A percentile compares a stretch with the other conserved stretches of the same genome.
Evolutionary conservation across 306 rosid genomes (phyloP).

Genomic region (Cyclanthera cordifolia): DNA sequence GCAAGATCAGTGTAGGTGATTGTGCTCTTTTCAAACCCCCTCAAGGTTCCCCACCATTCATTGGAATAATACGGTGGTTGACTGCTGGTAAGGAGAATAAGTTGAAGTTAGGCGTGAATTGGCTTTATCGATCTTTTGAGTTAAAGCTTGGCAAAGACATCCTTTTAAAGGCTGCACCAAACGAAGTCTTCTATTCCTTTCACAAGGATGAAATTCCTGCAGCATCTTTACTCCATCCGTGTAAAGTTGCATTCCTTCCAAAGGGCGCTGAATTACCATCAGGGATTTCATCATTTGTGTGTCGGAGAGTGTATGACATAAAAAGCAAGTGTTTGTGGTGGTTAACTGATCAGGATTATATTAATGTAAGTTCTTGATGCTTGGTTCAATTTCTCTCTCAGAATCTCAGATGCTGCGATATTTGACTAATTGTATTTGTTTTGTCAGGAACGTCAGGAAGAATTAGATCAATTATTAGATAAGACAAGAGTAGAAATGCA

Average conservation of each 20-base stretch:
- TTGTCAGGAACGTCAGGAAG: conserved; percentile 72
- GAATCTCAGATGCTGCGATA: background rate
- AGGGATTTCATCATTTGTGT: conserved; percentile 67
- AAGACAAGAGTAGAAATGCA: conserved; percentile 64
- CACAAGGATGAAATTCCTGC: conserved; percentile 77
- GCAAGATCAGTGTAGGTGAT: conserved; percentile 57
- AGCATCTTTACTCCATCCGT: conserved; percentile 71
- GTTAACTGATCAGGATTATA: conserved; percentile 63
- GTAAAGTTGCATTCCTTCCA: conserved; percentile 83
- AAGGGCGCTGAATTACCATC: conserved; percentile 62
- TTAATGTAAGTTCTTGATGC: conserved; percentile 49
- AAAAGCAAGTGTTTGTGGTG: conserved; percentile 74
- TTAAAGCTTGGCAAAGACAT: conserved; percentile 53
- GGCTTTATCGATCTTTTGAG: conserved; percentile 77
- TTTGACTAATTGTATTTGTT: background rate
- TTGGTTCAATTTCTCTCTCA: background rate
- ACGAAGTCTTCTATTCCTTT: conserved; percentile 82
- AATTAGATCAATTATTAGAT: conserved; percentile 54
- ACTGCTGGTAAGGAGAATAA: conserved; percentile 36
- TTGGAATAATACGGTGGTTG: conserved; percentile 57
- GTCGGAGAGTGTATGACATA: conserved; percentile 78
- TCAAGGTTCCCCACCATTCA: conserved; percentile 50
- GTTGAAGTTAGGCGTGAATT: conserved; percentile 49
- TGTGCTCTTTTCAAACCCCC: conserved; percentile 81
- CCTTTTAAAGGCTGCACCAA: conserved; percentile 56